Conservation (phyloP, 352 stramenopile species). For the Phytophthora tentaculata region DNA sequence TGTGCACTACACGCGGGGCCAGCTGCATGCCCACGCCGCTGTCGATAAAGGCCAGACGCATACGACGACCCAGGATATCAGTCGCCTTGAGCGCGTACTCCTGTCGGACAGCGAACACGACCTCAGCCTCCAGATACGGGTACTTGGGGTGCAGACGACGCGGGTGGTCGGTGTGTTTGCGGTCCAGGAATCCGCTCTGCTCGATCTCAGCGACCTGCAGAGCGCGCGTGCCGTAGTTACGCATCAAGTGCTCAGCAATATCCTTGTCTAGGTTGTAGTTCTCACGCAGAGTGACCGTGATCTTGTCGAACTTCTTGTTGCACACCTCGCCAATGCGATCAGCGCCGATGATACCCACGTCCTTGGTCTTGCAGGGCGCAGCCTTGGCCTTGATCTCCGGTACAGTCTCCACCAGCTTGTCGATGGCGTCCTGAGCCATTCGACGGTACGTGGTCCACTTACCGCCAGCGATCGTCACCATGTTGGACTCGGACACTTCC, state of each 20-base stretch:
- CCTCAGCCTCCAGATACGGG: conserved; percentile 95
- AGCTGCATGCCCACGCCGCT: conserved; percentile 76
- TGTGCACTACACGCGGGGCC: conserved; percentile 88
- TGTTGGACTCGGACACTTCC: conserved; percentile 88
- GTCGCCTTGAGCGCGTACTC: conserved; percentile 95
- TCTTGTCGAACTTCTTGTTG: conserved; percentile 97
- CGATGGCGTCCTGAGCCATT: conserved; percentile 96
- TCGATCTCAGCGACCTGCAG: conserved; percentile 95
- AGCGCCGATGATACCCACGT: conserved; percentile 88
- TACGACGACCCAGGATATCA: conserved; percentile 93
- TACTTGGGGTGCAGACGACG: conserved; percentile 93
- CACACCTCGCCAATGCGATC: conserved; percentile 94
- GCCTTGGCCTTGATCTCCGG: conserved; percentile 81
- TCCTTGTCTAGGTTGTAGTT: conserved; percentile 95
- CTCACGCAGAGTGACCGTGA: conserved; percentile 93
- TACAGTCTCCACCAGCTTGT: conserved; percentile 87
- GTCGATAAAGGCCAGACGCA: conserved; percentile 94
- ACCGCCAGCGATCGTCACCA: conserved; percentile 95
- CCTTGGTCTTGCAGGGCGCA: conserved; percentile 72
- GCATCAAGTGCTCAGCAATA: conserved; percentile 94
- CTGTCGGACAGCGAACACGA: conserved; percentile 93
- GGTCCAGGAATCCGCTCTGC: conserved; percentile 80
- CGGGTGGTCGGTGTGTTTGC: conserved; percentile 85
- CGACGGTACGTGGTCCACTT: conserved; percentile 98
- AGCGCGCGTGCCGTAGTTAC: conserved; percentile 96